Evolutionary conservation across 2,329 filamentous ascomycete genomes (phyloP), one percentile per base, ranked within the genome.

Genomic region (Lachnellula hyalina): DNA sequence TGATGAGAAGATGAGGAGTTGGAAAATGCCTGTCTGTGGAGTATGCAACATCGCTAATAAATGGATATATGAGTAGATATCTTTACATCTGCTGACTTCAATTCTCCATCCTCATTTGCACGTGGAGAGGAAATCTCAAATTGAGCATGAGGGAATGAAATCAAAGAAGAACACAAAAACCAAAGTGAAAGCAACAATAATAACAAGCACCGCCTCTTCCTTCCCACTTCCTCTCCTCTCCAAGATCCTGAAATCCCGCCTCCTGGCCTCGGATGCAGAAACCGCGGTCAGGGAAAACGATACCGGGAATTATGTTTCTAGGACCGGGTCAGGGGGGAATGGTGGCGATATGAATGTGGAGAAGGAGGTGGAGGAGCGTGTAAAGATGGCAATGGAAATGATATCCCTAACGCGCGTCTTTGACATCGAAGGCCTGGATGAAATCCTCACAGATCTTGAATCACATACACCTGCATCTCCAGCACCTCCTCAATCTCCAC

Each of bases 361-460:
- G 4, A 45, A 45, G 2, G 46, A 48, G 2, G 51, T 62, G 14
- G 54, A 63, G 36, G 51, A 54, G 6, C 38, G 58, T 2, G 57
- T 67, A 59, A 63, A 40, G 48, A 49, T 2, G 52, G 57, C n/a
- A 48, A 68, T 86, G 3, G 76, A 79, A 46, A 71, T 72, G 46
- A 75, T 84, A 4, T 74, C 76, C 34, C 72, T 85, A 28, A 79
- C 79, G 23, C 73, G 78, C 23, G 75, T 85, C 1, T 85, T 85
- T 60, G 81, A 84, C 56, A 61, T 82, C 11, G 75, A 83, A 46
- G 83, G 83, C 0, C 61, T 85, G 17, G 77, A 74, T 74, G 80
- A 85, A 64, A 80, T 80, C 1, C 61, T 85, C 35, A 68, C 65
- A 2, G 83, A 85, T 61, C 60, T 83, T 36, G 23, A 14, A 38